Evolutionary conservation across 2,329 filamentous ascomycete species (phyloP), one percentile per base, ranked within the genome.

Genomic region (Fusarium annulatum): DNA sequence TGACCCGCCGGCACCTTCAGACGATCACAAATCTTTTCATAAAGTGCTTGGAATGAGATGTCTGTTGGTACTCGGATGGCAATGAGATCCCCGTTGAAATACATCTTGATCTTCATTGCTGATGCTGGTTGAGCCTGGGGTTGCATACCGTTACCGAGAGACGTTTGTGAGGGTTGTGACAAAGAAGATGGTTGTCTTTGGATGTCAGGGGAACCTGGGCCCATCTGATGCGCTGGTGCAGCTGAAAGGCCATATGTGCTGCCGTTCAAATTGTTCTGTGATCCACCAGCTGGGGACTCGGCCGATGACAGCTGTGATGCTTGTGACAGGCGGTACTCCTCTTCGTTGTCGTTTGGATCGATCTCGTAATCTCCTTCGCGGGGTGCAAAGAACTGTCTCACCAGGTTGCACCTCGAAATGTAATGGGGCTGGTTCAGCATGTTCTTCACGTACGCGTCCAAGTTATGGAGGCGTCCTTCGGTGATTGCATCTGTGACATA

Each of bases 401-500:
- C 96, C 14, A 98, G 85, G 64, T 91, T 91, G 79, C 94, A 96
- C 74, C 91, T 90, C 2, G 94, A 91, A 72, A 99, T 98, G 80
- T 98, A 94, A 1, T 89, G 85, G 7, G 94, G 94, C 82, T 98
- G 92, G 41, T 89, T 88, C 14, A 99, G 86, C 28, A 99, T 87
- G 77, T 96, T 96, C 84, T 97, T 97, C 76, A 99, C 94, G 79
- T 99, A 99, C 58, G 96, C 94, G 79, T 99, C 95, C 43, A 99
- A 86, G 80, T 97, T 98, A 81, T 96, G 94, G 67, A 96, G 90
- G 75, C 96, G 91, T 34, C 95, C 95, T 79, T 98, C 95, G 23
- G 95, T 97, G 78, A 99, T 98, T 41, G 94, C 94, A 80, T 98
- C 96, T n/a, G 96, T 99, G 63, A 98, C 96, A 82, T 97, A 97